phyloP scores from a whole-genome alignment of 2,329 filamentous ascomycete genomes.

The Hypoxylon sp. region DNA sequence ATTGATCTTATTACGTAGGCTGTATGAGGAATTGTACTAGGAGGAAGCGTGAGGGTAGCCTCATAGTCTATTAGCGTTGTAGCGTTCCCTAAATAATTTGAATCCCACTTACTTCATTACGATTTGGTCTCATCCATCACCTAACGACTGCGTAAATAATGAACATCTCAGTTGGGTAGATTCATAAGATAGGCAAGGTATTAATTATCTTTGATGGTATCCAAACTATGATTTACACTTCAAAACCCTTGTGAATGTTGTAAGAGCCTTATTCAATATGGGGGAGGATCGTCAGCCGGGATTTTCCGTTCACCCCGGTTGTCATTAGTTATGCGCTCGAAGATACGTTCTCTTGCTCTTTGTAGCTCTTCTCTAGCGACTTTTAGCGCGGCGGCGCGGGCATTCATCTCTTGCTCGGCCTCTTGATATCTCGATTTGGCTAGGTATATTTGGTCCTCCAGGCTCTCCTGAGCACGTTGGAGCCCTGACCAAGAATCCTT shows the following conservation, averaged over 20 bases:
- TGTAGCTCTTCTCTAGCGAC: slow-evolving; percentile 60
- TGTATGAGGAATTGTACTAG: slow-evolving; percentile 7
- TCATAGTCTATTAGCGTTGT: slow-evolving; percentile 27
- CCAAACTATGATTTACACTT: not conserved
- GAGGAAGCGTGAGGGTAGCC: slow-evolving; percentile 1
- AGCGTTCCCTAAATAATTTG: slow-evolving; percentile 27
- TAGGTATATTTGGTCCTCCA: slow-evolving; percentile 52
- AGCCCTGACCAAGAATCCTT: slow-evolving; percentile 58
- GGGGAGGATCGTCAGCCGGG: slow-evolving; percentile 36
- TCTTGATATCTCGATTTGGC: slow-evolving; percentile 46
- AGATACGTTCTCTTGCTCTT: slow-evolving; percentile 60
- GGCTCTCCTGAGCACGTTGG: slow-evolving; percentile 53
- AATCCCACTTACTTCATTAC: slow-evolving; percentile 10
- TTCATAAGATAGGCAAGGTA: not conserved
- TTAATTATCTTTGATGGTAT: slow-evolving; percentile 11
- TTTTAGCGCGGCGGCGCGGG: slow-evolving; percentile 54
- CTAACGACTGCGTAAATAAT: not conserved
- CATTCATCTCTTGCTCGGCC: slow-evolving; percentile 53
- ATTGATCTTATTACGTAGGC: slow-evolving; percentile 1
- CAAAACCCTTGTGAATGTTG: not conserved
- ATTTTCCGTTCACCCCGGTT: not conserved
- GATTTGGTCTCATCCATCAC: not conserved
- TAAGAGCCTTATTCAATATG: slow-evolving; percentile 27
- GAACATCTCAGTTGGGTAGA: too few relatives aligned
- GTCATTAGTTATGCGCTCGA: slow-evolving; percentile 51